Conservation (phyloP, 345 rosid species). For the Streptanthus diversifolius region DNA sequence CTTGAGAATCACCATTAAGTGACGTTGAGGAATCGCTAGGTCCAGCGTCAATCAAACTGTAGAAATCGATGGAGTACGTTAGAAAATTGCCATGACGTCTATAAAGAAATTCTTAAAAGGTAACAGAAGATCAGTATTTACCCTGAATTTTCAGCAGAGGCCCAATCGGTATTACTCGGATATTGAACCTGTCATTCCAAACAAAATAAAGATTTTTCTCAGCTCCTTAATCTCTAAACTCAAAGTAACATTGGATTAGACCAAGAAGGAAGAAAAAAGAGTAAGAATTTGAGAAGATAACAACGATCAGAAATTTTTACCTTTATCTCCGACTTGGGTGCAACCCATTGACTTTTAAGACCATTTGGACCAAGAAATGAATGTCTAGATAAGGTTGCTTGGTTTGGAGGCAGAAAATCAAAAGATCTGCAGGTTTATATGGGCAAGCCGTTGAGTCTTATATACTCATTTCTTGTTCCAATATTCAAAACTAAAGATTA, state of each 20-base stretch:
- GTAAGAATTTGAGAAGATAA: neutral
- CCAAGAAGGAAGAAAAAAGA: neutral
- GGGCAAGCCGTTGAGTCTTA: neutral
- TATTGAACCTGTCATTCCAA: constrained; percentile 59
- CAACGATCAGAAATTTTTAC: constrained; percentile 34
- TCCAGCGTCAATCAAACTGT: constrained; percentile 45
- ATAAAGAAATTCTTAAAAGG: neutral
- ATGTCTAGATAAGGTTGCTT: constrained; percentile 95
- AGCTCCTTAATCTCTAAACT: constrained; percentile 7
- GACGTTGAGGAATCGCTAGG: constrained; percentile 38
- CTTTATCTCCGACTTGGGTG: constrained; percentile 72
- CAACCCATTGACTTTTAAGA: constrained; percentile 82
- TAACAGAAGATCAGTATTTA: constrained; percentile 20
- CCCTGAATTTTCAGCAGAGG: constrained; percentile 49
- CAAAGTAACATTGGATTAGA: neutral
- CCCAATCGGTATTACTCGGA: constrained; percentile 64
- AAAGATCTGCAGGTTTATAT: constrained; percentile 52
- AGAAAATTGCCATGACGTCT: constrained; percentile 14
- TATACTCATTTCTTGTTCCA: neutral
- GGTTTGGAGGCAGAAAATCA: constrained; percentile 58
- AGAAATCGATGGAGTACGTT: constrained; percentile 28
- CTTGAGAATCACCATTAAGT: constrained; percentile 46
- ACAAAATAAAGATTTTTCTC: constrained; percentile 8
- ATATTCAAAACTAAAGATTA: neutral
- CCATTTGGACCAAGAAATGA: constrained; percentile 87